Evolutionary conservation across 495 filamentous ascomycete species (phyloP), one percentile per base, ranked within the genome.

Genomic region (Diplogelasinospora grovesii): DNA sequence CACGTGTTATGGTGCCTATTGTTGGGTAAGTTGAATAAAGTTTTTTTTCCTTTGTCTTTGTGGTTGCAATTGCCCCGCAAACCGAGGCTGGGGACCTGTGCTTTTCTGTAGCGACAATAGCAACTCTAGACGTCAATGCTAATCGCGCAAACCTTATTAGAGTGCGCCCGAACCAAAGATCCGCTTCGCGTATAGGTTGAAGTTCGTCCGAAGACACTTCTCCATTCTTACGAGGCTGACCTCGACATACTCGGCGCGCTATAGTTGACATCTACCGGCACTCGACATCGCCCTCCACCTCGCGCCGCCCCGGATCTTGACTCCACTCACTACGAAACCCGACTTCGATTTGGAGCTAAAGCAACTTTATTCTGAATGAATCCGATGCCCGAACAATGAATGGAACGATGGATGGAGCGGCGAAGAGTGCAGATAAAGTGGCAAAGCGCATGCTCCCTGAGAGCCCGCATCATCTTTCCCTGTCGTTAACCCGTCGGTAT

Each of bases 401-500:
- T 46, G 48, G 43, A 64, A 70, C 47, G 58, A 73, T 73, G 69
- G 69, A 73, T 61, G 64, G 56, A 53, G 64, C 65, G 61, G 64
- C 55, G 44, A 64, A 64, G 51, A 64, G 55, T 51, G 63, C 64
- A 62, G 41, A 67, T 25, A 52, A 47, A 38, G 48, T 71, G 49
- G 61, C 58, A 47, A 52, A 69, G 56, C 51, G 53, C 40, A 55
- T 67, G 22, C 55, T 73, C 32, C 69, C 69, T 22, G 48, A 52
- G 39, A 50, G 56, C 37, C 63, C 68, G 35, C 64, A 70, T 29
- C 63, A 65, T 41, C 56, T 73, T 23, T 63, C 65, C 14, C 45
- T 65, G 37, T 63, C 59, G 23, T 51, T 60, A 18, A 57, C 58
- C 36, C 43, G 51, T 39, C 59, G 47, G 43, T 70, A 56, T 25